phyloP scores from a whole-genome alignment of 108 stramenopile species.

The Conticribra weissflogii region DNA sequence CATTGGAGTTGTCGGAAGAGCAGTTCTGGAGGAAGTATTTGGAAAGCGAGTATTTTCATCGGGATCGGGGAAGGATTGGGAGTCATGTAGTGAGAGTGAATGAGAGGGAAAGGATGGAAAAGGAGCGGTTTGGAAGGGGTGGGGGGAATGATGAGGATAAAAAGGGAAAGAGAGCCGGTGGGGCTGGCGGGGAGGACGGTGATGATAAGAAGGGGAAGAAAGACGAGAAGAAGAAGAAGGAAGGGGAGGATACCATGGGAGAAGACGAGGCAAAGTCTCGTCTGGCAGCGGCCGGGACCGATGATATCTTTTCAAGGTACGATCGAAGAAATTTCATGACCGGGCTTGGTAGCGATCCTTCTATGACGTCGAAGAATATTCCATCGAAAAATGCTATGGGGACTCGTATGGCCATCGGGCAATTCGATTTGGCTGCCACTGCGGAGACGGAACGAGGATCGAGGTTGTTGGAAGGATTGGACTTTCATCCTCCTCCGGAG shows the following conservation, averaged over 20 bases:
- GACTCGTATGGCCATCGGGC: constrained; percentile 73
- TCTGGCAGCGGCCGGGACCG: constrained; percentile 81
- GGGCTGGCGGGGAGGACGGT: not conserved
- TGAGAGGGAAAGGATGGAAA: constrained; percentile 35
- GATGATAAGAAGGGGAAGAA: constrained; percentile 13
- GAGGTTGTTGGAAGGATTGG: constrained; percentile 61
- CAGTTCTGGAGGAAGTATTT: constrained; percentile 90
- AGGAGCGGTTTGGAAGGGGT: constrained; percentile 22
- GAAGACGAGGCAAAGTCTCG: constrained; percentile 54
- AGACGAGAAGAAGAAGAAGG: constrained; percentile 19
- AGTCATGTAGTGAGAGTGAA: constrained; percentile 40
- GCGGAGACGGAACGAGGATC: constrained; percentile 81
- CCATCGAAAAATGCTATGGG: too few relatives aligned
- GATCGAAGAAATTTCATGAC: constrained; percentile 60
- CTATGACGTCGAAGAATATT: too few relatives aligned
- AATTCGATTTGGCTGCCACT: constrained; percentile 88
- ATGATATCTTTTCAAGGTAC: constrained; percentile 84
- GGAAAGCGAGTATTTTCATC: constrained; percentile 88
- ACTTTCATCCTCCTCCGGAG: constrained; percentile 70
- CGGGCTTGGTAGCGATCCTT: constrained; percentile 10
- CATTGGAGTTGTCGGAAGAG: constrained; percentile 84
- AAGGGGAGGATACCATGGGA: constrained; percentile 18
- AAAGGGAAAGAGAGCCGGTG: not conserved
- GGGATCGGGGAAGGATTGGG: constrained; percentile 84
- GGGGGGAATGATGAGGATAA: constrained; percentile 2